Conservation (phyloP, 306 rosid genomes). For the Styphnolobium japonicum region DNA sequence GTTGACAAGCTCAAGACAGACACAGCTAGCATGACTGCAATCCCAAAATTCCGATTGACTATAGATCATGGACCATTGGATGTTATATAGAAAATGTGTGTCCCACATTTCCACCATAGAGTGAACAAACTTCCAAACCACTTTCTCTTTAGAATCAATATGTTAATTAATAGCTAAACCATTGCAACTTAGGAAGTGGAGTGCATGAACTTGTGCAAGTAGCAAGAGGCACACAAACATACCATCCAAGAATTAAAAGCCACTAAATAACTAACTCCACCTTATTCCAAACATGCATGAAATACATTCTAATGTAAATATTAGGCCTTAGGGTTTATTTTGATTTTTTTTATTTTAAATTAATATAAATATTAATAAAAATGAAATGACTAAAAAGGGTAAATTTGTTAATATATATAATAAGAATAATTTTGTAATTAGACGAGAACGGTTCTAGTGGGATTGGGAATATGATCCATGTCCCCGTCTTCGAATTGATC, state of each 20-base stretch:
- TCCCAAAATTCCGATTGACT: slow-evolving; percentile 24
- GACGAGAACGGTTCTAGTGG: no score
- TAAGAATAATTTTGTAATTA: no score
- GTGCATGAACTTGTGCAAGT: not conserved
- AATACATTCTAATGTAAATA: no score
- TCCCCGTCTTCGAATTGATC: no score
- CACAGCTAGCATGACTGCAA: slow-evolving; percentile 4
- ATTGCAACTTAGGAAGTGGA: not conserved
- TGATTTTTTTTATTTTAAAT: no score
- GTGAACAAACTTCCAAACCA: slow-evolving; percentile 29
- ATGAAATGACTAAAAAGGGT: no score
- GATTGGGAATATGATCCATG: no score
- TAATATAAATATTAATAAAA: no score
- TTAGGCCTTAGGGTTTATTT: no score
- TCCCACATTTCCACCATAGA: slow-evolving; percentile 19
- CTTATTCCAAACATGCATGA: not conserved
- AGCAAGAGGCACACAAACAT: slow-evolving; percentile 34
- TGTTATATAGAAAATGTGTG: not conserved
- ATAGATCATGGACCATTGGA: not conserved
- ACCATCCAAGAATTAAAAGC: slow-evolving; percentile 20
- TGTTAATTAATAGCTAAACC: not conserved
- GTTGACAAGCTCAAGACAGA: slow-evolving; percentile 14
- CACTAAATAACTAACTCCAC: slow-evolving; percentile 11
- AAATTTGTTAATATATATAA: no score
- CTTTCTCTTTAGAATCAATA: not conserved